Base-by-base conservation (phyloP, 2,329 filamentous ascomycete genomes). In the Aspergillus calidoustus region DNA sequence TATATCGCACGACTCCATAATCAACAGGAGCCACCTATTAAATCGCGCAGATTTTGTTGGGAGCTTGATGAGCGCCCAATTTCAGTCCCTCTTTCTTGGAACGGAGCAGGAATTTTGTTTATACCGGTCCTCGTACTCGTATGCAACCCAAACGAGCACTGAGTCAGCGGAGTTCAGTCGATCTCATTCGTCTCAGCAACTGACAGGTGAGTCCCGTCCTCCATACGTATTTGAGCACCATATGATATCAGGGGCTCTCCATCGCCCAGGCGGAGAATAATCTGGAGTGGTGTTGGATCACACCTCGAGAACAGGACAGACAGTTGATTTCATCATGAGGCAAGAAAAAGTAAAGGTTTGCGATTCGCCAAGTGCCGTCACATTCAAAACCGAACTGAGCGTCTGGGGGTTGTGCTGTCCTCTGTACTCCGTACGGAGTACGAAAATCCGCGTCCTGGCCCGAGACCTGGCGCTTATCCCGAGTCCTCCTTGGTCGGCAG, bases 41-140 rank as follows among this genome's bases (percentile, higher is more conserved):
- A 23, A 46, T 52, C 34, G 50, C 50, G 31, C 50, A 31, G n/a
- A 52, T 52, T 52, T 52, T 31, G 30, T 52, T 31, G 50, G 50
- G 50, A 52, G 23, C 19, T 49, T 28, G 25, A 28, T 28, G 25
- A 28, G 34, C 34, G 34, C 15, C 34, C 5, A 15, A 41, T 5
- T 41, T 11, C 2, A 41, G 25, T 25, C 22, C 25, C 25, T 31
- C 48, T 3, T 51, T 51, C 48, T 51, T 51, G 48, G 28, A 51
- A 28, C 25, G 48, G 48, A 34, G 48, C 28, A 51, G 34, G 34
- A 41, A 13, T 28, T 28, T 49, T 25, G 15, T 34, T 28, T 9
- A 28, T 6, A 28, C 48, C 25, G 17, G 8, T 34, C 48, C 48
- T 51, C 48, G 48, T 51, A 51, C 48, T 51, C 48, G 48, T 51